A percentile compares a stretch with the other conserved stretches of the same genome.
phyloP scores from a whole-genome alignment of 208 protist species.

The Leishmania gerbilli region DNA sequence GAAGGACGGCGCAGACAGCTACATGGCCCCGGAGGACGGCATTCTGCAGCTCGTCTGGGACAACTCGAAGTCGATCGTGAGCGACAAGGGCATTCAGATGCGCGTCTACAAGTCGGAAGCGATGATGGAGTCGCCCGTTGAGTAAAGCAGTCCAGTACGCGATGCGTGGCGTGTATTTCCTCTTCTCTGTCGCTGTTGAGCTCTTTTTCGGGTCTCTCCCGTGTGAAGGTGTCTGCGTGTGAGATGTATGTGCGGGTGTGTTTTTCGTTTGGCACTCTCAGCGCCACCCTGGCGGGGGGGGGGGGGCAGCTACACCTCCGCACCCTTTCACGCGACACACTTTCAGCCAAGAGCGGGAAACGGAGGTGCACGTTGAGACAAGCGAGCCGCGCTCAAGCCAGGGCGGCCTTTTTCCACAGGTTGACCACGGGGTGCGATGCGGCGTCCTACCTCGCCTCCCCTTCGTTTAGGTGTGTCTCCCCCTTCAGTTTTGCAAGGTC shows the following conservation, averaged over 20 bases:
- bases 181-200: not conserved
- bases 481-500: not conserved
- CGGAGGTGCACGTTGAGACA: not conserved
- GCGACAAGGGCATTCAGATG: slow-evolving; percentile 58
- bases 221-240: not conserved
- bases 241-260: not conserved
- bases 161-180: not conserved
- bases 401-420: not conserved
- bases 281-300: not conserved
- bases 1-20: slow-evolving; percentile 50
- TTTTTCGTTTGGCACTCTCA: not conserved
- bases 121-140: slow-evolving; percentile 12
- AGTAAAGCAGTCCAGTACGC: not conserved
- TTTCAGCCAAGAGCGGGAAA: not conserved
- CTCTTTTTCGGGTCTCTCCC: not conserved
- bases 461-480: not conserved
- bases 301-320: not conserved
- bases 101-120: slow-evolving; percentile 53
- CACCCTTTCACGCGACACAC: not conserved
- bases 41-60: slow-evolving; percentile 64
- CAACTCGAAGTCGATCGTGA: slow-evolving; percentile 56
- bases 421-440: not conserved
- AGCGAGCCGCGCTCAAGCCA: not conserved
- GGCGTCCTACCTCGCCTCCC: not conserved
- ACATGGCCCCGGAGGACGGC: slow-evolving; percentile 50